These are phyloP conservation scores for Acacia pycnantha DNA, from an alignment of 331 rosid species.

Conservation along the genomic window DNA sequence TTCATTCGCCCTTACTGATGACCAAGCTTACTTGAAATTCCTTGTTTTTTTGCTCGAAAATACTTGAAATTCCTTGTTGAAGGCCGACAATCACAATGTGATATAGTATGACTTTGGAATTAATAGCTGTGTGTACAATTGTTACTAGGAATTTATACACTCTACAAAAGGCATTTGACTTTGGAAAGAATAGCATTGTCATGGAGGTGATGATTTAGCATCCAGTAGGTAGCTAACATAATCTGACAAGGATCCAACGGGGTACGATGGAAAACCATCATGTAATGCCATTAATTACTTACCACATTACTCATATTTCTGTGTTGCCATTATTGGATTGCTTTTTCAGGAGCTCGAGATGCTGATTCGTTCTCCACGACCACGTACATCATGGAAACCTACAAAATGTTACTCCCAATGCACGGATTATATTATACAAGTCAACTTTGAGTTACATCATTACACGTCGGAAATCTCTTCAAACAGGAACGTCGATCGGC, in stretches of 20 bases:
- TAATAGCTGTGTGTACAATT: too few species aligned
- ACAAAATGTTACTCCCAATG: neutral
- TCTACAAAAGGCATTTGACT: neutral
- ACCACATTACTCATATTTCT: neutral
- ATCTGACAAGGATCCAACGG: conserved; percentile 24
- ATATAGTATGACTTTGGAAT: conserved; percentile 1
- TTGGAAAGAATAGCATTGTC: neutral
- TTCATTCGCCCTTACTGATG: too few species aligned
- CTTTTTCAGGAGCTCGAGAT: neutral
- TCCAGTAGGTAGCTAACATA: conserved; percentile 28
- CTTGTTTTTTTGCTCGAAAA: too few species aligned
- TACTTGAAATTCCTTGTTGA: conserved; percentile 71
- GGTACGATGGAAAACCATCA: neutral
- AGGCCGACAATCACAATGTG: conserved; percentile 68
- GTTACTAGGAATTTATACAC: too few species aligned
- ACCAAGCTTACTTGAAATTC: too few species aligned
- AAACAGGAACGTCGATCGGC: neutral
- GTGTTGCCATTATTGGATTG: neutral
- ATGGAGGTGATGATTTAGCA: conserved; percentile 22
- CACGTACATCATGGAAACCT: neutral
- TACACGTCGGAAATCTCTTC: neutral
- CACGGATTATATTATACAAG: neutral
- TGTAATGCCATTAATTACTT: neutral
- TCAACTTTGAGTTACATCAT: conserved; percentile 3
- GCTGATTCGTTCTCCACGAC: conserved; percentile 23